Evolutionary conservation across 1,284 basidiomycete species (phyloP), one percentile per base, ranked within the genome.

Genomic region (Megacollybia platyphylla): DNA sequence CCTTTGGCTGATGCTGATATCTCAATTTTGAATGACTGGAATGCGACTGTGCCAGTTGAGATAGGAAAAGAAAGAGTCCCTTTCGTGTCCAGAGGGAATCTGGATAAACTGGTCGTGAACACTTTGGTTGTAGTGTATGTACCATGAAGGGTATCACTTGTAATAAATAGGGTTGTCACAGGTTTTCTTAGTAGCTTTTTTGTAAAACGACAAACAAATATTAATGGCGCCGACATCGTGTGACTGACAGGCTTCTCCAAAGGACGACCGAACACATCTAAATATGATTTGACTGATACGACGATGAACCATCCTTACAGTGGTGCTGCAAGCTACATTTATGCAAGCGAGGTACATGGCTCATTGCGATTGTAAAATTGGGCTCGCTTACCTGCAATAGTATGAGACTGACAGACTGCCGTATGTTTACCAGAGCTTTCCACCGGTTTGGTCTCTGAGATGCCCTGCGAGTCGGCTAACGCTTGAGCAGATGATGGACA

Each of bases 61-160:
- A 63, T 77, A 31, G 73, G 79, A 31, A 81, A 76, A 56, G 76
- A 83, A 51, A 67, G 78, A 8, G 80, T 86, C 3, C 73, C 76
- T 34, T 81, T 86, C 47, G 70, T 83, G 6, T 70, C 74, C 11
- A 64, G 64, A 5, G 77, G 79, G 4, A 72, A 77, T 53, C 54
- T 86, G 54, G 76, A 82, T 55, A 84, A 77, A 58, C 57, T 87
- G 46, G 68, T 85, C 6, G 79, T 87, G 17, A 85, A 86, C 55
- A 71, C 78, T 20, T 55, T 86, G 42, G 53, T 87, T 41, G 79
- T 85, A 18, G 73, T 75, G 5, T 85, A 65, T 51, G 72, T 85
- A 46, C 70, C 72, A 34, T 34, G 31, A 34, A 34, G 31, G 31
- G 31, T 11, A 11, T 15, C 31, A 34, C 31, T 34, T 15, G 15